Conservation (phyloP, 345 rosid genomes). For the Rhodamnia argentea region DNA sequence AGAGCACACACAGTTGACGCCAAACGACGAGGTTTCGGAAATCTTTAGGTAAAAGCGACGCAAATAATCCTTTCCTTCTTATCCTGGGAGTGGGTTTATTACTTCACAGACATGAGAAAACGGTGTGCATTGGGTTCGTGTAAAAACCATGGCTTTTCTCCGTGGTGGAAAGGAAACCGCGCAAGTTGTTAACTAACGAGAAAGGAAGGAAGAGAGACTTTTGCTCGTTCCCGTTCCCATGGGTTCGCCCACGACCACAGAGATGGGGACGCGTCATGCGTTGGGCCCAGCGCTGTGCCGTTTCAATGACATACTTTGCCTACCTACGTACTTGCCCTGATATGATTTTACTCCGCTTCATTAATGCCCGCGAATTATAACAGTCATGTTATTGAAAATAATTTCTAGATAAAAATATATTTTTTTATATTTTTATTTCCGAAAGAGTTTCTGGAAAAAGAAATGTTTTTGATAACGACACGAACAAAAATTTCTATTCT, state of each 20-base stretch:
- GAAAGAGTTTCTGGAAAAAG: too few relatives aligned
- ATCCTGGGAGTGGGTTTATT: too few relatives aligned
- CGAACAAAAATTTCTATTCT: too few relatives aligned
- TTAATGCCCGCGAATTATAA: too few relatives aligned
- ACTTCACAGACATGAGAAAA: neutral
- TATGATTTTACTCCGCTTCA: neutral
- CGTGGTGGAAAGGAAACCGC: neutral
- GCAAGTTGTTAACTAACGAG: neutral
- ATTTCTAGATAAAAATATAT: too few relatives aligned
- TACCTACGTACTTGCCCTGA: too few relatives aligned
- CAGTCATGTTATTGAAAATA: too few relatives aligned
- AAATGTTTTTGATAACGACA: too few relatives aligned
- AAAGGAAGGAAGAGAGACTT: neutral
- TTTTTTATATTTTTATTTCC: too few relatives aligned
- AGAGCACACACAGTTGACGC: neutral
- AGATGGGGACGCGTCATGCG: neutral
- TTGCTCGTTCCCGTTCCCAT: neutral
- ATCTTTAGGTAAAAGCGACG: too few relatives aligned
- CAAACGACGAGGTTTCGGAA: neutral
- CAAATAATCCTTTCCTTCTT: neutral
- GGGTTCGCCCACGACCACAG: neutral
- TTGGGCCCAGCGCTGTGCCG: neutral
- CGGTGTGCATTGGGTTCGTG: neutral
- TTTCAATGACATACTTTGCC: neutral
- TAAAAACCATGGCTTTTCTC: neutral